Base-by-base conservation (phyloP, 768 basidiomycete species). In the Leccinum sublutescens region DNA sequence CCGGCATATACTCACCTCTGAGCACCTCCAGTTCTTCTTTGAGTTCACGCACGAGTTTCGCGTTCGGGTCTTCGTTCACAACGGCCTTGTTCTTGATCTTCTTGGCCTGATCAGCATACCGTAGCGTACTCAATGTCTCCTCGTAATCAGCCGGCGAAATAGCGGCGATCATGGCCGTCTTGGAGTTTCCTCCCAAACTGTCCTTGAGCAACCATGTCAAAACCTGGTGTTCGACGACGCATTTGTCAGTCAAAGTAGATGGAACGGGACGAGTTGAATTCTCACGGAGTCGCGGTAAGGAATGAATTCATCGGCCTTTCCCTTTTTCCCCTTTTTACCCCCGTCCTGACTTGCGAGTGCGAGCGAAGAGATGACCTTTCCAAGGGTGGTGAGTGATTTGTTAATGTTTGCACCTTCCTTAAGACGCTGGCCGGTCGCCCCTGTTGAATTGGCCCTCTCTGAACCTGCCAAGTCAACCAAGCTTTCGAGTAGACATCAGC, bases 71-170 rank as follows among this genome's bases (percentile, higher is more conserved):
- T 78, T 99, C 97, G 77, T 99, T 99, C 64, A 99, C 92, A 59
- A 98, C 86, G 15, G 97, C 96, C 79, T 98, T 96, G 77, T 98
- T 99, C 87, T 95, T 98, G 77, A 99, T 99, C 87, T 96, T 96
- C 88, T 99, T 99, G 34, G 96, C 95, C 73, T 93, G 93, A 80
- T 97, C 95, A 66, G 97, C 97, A 75, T 99, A 98, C 5, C 97
- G 90, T 59, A 99, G 79, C 2, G 96, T 98, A 75, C 93, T 93
- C 61, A 98, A 79, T 15, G 96, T 98, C 75, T 98, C 96, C 64
- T 98, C 96, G 69, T 98, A 98, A 76, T 98, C 95, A 50, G 95
- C 95, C n/a, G 95, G 95, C 49, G 94, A 87, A 62, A 99, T 98
- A 40, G 97, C 97, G 53, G 97, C 97, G 64, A 99, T 98, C 97